Evolutionary conservation across 345 rosid genomes (phyloP).

Genomic region (Arabidopsis suecica): DNA sequence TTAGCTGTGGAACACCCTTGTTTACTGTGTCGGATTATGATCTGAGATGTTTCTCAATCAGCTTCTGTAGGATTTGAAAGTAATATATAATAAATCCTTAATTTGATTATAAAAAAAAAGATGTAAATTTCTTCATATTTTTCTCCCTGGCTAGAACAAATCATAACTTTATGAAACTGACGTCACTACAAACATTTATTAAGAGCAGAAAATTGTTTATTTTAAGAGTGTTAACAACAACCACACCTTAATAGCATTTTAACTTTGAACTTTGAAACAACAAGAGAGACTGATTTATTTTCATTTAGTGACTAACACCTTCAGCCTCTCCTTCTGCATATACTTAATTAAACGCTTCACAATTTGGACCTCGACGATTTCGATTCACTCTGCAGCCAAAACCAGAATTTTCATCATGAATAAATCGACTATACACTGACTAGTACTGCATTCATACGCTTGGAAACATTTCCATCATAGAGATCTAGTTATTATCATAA

Average conservation of each 20-base stretch:
- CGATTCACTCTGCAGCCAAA: conserved; percentile 43
- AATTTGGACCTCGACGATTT: conserved; percentile 36
- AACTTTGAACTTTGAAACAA: conserved; percentile 22
- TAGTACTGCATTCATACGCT: background rate
- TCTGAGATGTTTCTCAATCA: conserved; percentile 17
- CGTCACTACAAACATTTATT: conserved; percentile 8
- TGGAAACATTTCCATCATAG: background rate
- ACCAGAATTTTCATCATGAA: background rate
- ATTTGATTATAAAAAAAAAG: background rate
- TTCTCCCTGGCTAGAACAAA: background rate
- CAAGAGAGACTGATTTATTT: conserved; percentile 35
- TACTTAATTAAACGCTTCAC: conserved; percentile 26
- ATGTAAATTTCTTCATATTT: background rate
- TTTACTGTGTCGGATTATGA: conserved; percentile 11
- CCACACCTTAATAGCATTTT: background rate
- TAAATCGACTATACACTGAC: background rate
- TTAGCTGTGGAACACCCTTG: conserved; percentile 32
- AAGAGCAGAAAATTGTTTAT: background rate
- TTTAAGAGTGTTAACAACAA: background rate
- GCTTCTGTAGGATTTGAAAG: conserved; percentile 25
- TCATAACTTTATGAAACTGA: background rate
- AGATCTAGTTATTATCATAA: background rate
- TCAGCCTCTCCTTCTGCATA: conserved; percentile 21
- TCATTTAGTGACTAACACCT: conserved; percentile 16
- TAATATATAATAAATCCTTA: background rate